A percentile compares a stretch with the other conserved stretches of the same genome.
These are phyloP conservation scores for Rhizopogon roseolus DNA, from an alignment of 768 basidiomycete genomes.

Conservation along the genomic window DNA sequence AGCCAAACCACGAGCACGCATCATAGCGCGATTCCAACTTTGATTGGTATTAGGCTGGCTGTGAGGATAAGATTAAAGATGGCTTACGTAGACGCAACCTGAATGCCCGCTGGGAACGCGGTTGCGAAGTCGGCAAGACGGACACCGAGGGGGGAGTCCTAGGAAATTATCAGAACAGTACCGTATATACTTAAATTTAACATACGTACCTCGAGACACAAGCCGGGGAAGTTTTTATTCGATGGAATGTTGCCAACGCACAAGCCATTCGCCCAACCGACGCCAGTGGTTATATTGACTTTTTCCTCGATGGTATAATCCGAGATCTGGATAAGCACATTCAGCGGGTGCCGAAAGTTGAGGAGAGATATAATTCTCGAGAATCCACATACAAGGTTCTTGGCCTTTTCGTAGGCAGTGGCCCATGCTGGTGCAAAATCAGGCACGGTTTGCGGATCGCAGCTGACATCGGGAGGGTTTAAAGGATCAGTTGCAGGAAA, in stretches of 20 bases:
- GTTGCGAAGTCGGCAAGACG: slow-evolving; percentile 35
- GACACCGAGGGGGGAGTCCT: slow-evolving; percentile 34
- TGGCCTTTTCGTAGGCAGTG: slow-evolving; percentile 49
- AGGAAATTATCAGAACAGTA: background rate
- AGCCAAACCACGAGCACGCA: slow-evolving; percentile 57
- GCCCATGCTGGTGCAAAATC: slow-evolving; percentile 45
- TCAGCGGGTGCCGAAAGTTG: background rate
- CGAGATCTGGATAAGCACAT: slow-evolving; percentile 25
- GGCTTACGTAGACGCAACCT: slow-evolving; percentile 43
- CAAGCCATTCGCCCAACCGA: slow-evolving; percentile 33
- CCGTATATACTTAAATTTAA: no score
- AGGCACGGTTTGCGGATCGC: slow-evolving; percentile 28
- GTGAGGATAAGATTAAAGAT: slow-evolving; percentile 17
- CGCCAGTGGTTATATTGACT: slow-evolving; percentile 20
- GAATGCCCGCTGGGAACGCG: slow-evolving; percentile 57
- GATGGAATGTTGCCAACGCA: slow-evolving; percentile 65
- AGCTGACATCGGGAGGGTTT: slow-evolving; percentile 45
- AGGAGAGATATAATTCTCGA: background rate
- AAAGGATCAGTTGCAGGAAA: slow-evolving; percentile 49
- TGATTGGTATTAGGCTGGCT: slow-evolving; percentile 7
- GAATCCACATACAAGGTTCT: slow-evolving; percentile 34
- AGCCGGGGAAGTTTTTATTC: slow-evolving; percentile 42
- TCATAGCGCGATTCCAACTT: slow-evolving; percentile 58
- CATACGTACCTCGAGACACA: slow-evolving; percentile 53
- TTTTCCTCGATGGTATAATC: slow-evolving; percentile 27